phyloP scores from a whole-genome alignment of 2,329 filamentous ascomycete genomes.

The Verticillium alfalfae region DNA sequence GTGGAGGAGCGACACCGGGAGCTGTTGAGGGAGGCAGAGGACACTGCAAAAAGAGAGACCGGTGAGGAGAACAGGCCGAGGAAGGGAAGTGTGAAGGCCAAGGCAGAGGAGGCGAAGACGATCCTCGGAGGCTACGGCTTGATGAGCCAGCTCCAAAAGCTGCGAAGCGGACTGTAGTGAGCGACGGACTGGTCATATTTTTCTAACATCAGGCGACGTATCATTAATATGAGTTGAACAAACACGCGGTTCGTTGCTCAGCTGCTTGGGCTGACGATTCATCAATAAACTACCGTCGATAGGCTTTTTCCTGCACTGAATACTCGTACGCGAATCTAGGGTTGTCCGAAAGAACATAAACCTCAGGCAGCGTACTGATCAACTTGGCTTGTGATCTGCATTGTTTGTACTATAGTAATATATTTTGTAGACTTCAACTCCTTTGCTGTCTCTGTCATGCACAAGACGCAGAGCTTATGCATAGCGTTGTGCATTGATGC shows the following conservation, averaged over 20 bases:
- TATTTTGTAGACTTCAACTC: no score
- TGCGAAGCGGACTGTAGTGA: constrained; percentile 46
- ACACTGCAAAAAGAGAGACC: constrained; percentile 27
- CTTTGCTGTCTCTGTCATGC: no score
- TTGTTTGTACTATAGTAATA: no score
- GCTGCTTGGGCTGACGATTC: no score
- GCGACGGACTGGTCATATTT: not conserved
- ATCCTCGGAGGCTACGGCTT: constrained; percentile 50
- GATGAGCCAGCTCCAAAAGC: constrained; percentile 58
- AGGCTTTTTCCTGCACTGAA: no score
- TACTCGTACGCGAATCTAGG: no score
- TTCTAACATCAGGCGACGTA: not conserved
- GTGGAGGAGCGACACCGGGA: constrained; percentile 69
- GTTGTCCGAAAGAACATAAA: no score
- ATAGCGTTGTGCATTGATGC: not conserved
- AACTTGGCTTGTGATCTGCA: no score
- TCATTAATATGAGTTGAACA: no score
- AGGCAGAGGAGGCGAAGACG: constrained; percentile 33
- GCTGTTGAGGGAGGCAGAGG: constrained; percentile 46
- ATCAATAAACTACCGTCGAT: no score
- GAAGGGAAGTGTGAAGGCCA: constrained; percentile 25
- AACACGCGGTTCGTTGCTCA: no score
- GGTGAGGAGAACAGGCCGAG: constrained; percentile 25
- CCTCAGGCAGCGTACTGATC: no score
- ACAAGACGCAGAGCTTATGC: not conserved